Evolutionary conservation across 225 moss, liverwort and hornwort genomes (phyloP).

Genomic region (Ulota crispa): DNA sequence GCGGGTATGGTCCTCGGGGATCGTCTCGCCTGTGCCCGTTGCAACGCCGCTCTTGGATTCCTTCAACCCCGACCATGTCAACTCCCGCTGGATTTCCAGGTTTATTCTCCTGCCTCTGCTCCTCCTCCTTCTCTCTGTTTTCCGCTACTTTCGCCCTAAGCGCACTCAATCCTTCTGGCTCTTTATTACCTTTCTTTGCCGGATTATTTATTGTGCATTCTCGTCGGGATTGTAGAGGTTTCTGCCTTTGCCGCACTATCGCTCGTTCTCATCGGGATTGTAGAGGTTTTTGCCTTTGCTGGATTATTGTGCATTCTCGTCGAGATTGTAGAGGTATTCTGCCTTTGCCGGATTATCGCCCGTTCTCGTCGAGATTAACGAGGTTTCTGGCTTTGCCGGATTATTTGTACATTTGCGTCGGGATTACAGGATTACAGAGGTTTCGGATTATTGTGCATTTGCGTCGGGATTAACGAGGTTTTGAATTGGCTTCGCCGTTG

Average conservation of each 20-base stretch:
- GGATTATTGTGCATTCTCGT: background rate
- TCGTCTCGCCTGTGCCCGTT: slow-evolving; percentile 32
- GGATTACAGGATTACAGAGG: background rate
- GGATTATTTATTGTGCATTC: too few relatives aligned
- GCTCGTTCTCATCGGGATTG: background rate
- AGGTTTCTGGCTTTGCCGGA: too few relatives aligned
- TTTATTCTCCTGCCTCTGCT: background rate
- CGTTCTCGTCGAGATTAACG: too few relatives aligned
- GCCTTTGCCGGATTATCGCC: background rate
- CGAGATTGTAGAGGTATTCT: background rate
- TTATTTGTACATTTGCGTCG: background rate
- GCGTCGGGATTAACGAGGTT: background rate
- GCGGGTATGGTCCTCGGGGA: slow-evolving; percentile 49
- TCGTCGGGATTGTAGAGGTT: too few relatives aligned
- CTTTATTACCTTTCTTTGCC: background rate
- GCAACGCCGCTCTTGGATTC: slow-evolving; percentile 26
- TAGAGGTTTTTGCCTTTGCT: too few relatives aligned
- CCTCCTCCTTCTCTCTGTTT: too few relatives aligned
- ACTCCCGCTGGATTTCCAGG: slow-evolving; percentile 49
- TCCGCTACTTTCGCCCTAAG: background rate
- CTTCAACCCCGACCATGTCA: slow-evolving; percentile 26
- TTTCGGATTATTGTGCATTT: background rate
- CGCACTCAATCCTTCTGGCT: background rate
- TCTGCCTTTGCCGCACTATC: background rate
- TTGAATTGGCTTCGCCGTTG: slow-evolving; percentile 11